Percentiles rank a stretch among this genome's conserved stretches.
Conservation (phyloP, 306 rosid genomes). For the Prinsepia uniflora region DNA sequence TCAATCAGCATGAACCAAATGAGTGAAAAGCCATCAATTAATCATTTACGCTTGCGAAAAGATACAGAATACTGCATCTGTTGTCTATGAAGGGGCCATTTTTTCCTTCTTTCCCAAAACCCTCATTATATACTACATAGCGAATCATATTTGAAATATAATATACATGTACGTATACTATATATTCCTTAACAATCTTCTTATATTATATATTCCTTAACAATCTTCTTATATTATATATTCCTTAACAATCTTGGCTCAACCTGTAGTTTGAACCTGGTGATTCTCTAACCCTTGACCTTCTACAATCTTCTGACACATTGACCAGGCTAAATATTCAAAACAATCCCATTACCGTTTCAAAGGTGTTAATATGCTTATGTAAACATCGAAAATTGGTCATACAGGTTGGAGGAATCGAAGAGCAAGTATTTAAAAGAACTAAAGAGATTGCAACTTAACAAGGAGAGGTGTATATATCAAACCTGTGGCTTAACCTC, state of each 20-base stretch:
- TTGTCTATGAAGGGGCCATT: neutral
- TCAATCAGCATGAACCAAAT: neutral
- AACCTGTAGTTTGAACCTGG: neutral
- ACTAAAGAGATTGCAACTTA: neutral
- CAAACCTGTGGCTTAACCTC: constrained; percentile 80
- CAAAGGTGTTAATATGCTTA: neutral
- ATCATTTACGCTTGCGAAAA: neutral
- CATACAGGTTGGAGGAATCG: neutral
- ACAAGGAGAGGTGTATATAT: constrained; percentile 2
- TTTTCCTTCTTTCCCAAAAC: neutral
- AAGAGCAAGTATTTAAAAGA: neutral
- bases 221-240: neutral
- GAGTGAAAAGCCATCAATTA: neutral
- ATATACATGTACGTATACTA: too few species aligned
- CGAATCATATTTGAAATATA: too few species aligned
- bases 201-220: neutral
- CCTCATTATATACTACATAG: neutral
- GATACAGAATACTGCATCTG: neutral
- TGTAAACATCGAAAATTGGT: neutral
- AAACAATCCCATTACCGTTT: neutral
- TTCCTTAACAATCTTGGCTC: neutral
- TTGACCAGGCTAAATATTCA: neutral
- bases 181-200: neutral
- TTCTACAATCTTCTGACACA: neutral
- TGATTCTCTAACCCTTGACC: neutral